These are phyloP conservation scores for Paraphoma chrysanthemicola DNA, from an alignment of 2,329 filamentous ascomycete genomes.

Conservation along the genomic window DNA sequence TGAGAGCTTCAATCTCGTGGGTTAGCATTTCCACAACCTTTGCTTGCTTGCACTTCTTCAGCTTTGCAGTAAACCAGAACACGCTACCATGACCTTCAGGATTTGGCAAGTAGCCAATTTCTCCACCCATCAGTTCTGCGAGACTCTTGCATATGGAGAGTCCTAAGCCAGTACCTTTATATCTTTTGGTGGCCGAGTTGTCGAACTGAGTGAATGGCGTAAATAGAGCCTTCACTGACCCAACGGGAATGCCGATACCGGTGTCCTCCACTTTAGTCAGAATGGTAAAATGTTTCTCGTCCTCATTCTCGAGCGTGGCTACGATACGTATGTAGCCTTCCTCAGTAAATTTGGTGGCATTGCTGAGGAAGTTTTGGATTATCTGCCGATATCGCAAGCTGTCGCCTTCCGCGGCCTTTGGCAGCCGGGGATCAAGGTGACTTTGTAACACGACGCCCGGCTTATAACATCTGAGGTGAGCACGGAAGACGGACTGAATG, in stretches of 20 bases:
- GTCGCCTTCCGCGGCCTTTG: slow-evolving; percentile 61
- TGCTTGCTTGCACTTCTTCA: slow-evolving; percentile 39
- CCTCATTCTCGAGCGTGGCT: slow-evolving; percentile 51
- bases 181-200: slow-evolving; percentile 60
- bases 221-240: slow-evolving; percentile 58
- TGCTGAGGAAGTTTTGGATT: slow-evolving; percentile 67
- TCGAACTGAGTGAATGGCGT: slow-evolving; percentile 64
- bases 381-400: slow-evolving; percentile 67
- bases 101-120: slow-evolving; percentile 57
- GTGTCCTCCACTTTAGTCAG: slow-evolving; percentile 61
- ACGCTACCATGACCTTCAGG: slow-evolving; percentile 55
- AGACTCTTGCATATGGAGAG: slow-evolving; percentile 65
- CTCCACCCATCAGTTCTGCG: slow-evolving; percentile 63
- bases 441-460: slow-evolving; percentile 57
- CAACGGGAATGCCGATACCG: slow-evolving; percentile 60
- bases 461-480: slow-evolving; percentile 56
- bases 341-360: slow-evolving; percentile 69
- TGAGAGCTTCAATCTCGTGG: slow-evolving; percentile 13
- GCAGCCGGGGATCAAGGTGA: slow-evolving; percentile 55
- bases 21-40: slow-evolving; percentile 17
- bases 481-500: slow-evolving; percentile 59
- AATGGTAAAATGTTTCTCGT: slow-evolving; percentile 55
- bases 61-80: slow-evolving; percentile 59
- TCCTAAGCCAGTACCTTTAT: slow-evolving; percentile 64
- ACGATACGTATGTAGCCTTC: slow-evolving; percentile 59